These are phyloP conservation scores for Fusarium odoratissimum DNA, from an alignment of 2,329 filamentous ascomycete species.

Conservation along the genomic window DNA sequence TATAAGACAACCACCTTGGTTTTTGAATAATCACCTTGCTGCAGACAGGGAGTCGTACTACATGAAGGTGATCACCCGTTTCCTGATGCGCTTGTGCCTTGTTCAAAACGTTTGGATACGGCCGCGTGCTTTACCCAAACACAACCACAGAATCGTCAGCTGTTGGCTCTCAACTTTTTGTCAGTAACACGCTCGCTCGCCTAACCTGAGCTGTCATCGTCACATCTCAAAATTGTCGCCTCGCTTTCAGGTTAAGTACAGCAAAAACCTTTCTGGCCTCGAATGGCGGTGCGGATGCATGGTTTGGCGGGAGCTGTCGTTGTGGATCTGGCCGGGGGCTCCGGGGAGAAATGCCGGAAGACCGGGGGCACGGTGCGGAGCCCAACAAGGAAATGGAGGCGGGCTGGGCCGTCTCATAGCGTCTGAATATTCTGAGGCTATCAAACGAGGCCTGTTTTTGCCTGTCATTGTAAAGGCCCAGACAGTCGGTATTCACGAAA, in stretches of 20 bases:
- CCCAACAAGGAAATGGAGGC: constrained; percentile 22
- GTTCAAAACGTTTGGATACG: constrained; percentile 7
- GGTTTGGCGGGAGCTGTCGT: constrained; percentile 14
- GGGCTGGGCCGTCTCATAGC: constrained; percentile 34
- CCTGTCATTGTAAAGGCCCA: constrained; percentile 16
- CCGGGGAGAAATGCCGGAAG: constrained; percentile 23
- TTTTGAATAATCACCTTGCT: constrained; percentile 3
- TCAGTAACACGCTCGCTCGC: constrained; percentile 1
- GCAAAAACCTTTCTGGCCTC: constrained; percentile 18
- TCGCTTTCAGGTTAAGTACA: constrained; percentile 27
- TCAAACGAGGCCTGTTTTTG: constrained; percentile 5
- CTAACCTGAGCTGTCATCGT: constrained; percentile 24
- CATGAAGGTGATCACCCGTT: constrained; percentile 16
- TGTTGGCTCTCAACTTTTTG: constrained; percentile 21
- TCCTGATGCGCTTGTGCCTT: constrained; percentile 8
- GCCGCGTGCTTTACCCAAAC: not conserved
- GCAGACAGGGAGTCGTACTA: not conserved
- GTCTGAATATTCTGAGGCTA: constrained; percentile 25
- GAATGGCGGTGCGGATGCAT: constrained; percentile 29
- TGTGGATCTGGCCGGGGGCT: constrained; percentile 30
- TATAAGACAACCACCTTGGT: constrained; percentile 15
- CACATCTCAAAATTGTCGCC: constrained; percentile 26
- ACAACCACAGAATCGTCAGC: constrained; percentile 4
- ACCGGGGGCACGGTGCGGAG: constrained; percentile 20
- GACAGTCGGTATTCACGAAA: constrained; percentile 17